Conservation (phyloP, 2,329 filamentous ascomycete genomes). For the Claviceps lovelessii region DNA sequence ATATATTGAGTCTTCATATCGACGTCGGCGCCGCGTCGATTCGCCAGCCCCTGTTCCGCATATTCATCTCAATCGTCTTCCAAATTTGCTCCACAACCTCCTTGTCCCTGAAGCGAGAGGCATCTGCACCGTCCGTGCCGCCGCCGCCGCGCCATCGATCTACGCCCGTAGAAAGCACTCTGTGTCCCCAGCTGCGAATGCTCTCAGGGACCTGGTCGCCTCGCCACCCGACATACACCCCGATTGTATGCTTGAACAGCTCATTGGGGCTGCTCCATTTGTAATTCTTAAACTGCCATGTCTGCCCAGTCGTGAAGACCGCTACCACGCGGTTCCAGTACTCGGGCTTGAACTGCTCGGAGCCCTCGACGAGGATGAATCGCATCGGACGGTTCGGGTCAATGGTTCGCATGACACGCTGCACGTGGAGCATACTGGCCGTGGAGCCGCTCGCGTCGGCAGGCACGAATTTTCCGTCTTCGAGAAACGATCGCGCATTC, state of each 20-base stretch:
- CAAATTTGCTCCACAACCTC: conserved; percentile 90
- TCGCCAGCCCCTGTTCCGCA: conserved; percentile 74
- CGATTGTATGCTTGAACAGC: conserved; percentile 75
- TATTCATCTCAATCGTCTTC: conserved; percentile 74
- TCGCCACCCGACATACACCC: conserved; percentile 82
- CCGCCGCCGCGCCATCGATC: conserved; percentile 59
- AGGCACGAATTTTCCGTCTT: conserved; percentile 67
- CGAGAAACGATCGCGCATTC: conserved; percentile 89
- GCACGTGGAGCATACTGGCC: conserved; percentile 73
- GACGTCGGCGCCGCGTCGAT: conserved; percentile 51
- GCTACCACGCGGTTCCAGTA: conserved; percentile 94
- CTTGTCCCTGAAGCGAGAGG: conserved; percentile 65
- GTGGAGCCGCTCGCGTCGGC: conserved; percentile 53
- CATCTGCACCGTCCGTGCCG: conserved; percentile 35
- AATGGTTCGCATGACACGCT: conserved; percentile 58
- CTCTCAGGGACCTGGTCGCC: conserved; percentile 66
- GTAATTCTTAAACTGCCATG: conserved; percentile 98
- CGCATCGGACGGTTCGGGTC: conserved; percentile 61
- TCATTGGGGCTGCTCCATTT: conserved; percentile 85
- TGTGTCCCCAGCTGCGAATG: conserved; percentile 72
- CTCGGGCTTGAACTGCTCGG: conserved; percentile 91
- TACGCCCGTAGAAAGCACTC: conserved; percentile 64
- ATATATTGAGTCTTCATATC: conserved; percentile 20
- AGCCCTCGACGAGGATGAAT: conserved; percentile 89
- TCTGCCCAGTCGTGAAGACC: conserved; percentile 93